Percentiles rank a stretch among this genome's conserved stretches.
These are phyloP conservation scores for Aureobasidium zeae DNA, from an alignment of 2,329 filamentous ascomycete genomes.

Conservation along the genomic window DNA sequence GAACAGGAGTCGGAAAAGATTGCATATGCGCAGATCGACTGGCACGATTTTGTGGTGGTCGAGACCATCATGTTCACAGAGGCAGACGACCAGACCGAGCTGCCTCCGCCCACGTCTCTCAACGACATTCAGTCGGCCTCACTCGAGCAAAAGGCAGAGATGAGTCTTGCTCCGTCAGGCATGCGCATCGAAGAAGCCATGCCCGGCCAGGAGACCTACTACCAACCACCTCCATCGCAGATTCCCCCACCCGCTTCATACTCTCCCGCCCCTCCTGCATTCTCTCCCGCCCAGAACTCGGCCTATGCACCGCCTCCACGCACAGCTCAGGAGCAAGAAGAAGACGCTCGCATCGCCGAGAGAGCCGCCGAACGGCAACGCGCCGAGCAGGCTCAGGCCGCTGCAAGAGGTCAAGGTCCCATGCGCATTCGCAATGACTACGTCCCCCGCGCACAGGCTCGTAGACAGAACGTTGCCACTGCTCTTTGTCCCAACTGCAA, in stretches of 20 bases:
- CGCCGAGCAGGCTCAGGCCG: slow-evolving; percentile 63
- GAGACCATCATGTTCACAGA: slow-evolving; percentile 92
- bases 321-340: slow-evolving; percentile 31
- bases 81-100: slow-evolving; percentile 71
- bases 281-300: slow-evolving; percentile 16
- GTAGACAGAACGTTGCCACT: slow-evolving; percentile 54
- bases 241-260: slow-evolving; percentile 23
- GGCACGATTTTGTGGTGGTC: slow-evolving; percentile 94
- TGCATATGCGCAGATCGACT: slow-evolving; percentile 80
- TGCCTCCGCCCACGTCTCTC: slow-evolving; percentile 81
- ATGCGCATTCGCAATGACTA: slow-evolving; percentile 95
- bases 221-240: slow-evolving; percentile 26
- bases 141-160: slow-evolving; percentile 86
- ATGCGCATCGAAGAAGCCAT: slow-evolving; percentile 82
- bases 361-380: slow-evolving; percentile 43
- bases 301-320: slow-evolving; percentile 16
- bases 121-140: slow-evolving; percentile 90
- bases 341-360: slow-evolving; percentile 26
- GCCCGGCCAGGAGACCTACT: slow-evolving; percentile 25
- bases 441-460: slow-evolving; percentile 71
- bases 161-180: slow-evolving; percentile 66
- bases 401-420: slow-evolving; percentile 55
- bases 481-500: slow-evolving; percentile 88
- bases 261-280: slow-evolving; percentile 16
- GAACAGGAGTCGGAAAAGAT: slow-evolving; percentile 71